A percentile compares a stretch with the other conserved stretches of the same genome.
Evolutionary conservation across 352 stramenopile species (phyloP).

Genomic region (Phytophthora kernoviae): DNA sequence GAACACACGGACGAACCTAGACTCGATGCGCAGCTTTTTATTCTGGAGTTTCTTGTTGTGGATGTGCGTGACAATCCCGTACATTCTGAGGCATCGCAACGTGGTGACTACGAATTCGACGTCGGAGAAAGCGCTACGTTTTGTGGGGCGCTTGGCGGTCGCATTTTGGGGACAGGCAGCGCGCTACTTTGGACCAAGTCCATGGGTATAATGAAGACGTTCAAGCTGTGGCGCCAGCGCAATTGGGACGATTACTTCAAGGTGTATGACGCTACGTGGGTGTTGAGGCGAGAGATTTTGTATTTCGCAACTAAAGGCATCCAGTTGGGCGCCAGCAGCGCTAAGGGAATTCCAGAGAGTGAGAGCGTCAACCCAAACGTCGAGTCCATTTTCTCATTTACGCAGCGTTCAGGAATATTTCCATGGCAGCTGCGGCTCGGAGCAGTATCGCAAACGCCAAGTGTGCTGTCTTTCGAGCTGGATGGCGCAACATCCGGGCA

Average conservation of each 20-base stretch:
- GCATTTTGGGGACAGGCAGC: constrained; percentile 67
- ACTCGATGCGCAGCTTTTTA: constrained; percentile 80
- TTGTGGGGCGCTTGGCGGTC: constrained; percentile 67
- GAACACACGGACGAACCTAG: constrained; percentile 70
- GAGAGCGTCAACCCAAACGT: constrained; percentile 40
- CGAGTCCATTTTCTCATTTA: constrained; percentile 72
- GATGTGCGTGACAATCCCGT: constrained; percentile 70
- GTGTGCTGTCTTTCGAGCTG: constrained; percentile 75
- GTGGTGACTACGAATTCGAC: constrained; percentile 58
- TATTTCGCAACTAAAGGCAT: constrained; percentile 86
- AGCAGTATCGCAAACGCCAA: constrained; percentile 47
- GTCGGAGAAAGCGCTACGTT: constrained; percentile 66
- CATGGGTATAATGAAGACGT: constrained; percentile 66
- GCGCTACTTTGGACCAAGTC: constrained; percentile 75
- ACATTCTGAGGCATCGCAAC: constrained; percentile 63
- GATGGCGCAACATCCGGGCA: constrained; percentile 62
- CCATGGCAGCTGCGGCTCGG: constrained; percentile 65
- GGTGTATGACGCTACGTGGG: constrained; percentile 84
- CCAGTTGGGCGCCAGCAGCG: constrained; percentile 52
- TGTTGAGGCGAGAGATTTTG: constrained; percentile 81
- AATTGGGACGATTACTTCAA: constrained; percentile 90
- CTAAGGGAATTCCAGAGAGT: constrained; percentile 38
- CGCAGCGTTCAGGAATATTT: constrained; percentile 66
- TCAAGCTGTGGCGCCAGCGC: constrained; percentile 73
- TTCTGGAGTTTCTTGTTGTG: constrained; percentile 77